Base-by-base conservation (phyloP, 805 yeast genomes). In the Saturnispora hagleri region DNA sequence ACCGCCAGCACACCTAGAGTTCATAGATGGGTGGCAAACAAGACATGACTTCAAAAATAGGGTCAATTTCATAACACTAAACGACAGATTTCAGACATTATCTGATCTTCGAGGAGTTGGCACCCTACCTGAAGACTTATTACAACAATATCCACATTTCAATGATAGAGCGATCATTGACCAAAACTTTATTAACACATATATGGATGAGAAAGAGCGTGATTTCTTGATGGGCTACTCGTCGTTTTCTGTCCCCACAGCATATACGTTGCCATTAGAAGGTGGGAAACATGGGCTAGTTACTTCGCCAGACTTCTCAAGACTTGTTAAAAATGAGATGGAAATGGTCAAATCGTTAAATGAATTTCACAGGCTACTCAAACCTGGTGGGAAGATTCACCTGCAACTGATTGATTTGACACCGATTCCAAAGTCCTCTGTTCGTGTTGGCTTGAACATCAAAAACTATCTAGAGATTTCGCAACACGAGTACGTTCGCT, bases 11-110 rank as follows among this genome's bases (percentile, higher is more conserved):
- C 58, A 61, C 26, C 58, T 65, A 8, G 69, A 65, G 53, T 62
- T 65, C 43, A 54, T 67, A n/a, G 62, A 61, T 48, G 68, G 69
- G 3, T 67, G 70, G 70, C 62, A 65, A 48, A 33, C 63, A 22
- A 51, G 64, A 20, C 65, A 64, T 52, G 68, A 65, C 43, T 61
- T 62, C 41, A 61, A 62, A 12, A 46, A 56, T 48, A 64, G 65
- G 47, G 57, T 62, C 10, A 67, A 66, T 52, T 57, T 63, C n/a
- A 48, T 67, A 12, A 59, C 59, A 22, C 42, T 65, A 22, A 55
- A 65, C 1, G 59, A 59, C 49, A 54, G 55, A 36, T 51, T 58
- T 22, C 57, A 57, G 40, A 47, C 55, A 4, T 45, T 67, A 15
- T 55, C 55, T 17, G 70, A 67, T 52, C 27, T 54, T 9, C 47